A percentile compares a stretch with the other conserved stretches of the same genome.
Conservation (phyloP, 768 basidiomycete genomes). For the Pisolithus tinctorius region DNA sequence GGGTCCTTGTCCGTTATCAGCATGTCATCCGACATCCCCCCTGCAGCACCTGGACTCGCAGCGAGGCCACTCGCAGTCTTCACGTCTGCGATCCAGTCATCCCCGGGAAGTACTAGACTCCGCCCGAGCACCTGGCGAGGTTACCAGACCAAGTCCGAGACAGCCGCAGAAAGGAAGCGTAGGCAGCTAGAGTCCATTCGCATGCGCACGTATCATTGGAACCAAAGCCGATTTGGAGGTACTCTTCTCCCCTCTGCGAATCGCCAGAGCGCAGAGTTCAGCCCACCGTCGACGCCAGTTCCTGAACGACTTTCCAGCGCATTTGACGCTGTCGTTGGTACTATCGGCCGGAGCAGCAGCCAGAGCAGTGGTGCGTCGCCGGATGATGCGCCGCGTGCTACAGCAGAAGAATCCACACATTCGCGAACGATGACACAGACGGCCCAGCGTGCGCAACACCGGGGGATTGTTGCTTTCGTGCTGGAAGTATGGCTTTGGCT, state of each 20-base stretch:
- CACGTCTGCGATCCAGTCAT: slow-evolving; percentile 1
- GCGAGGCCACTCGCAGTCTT: background rate
- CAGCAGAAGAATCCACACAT: background rate
- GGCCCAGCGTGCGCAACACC: slow-evolving; percentile 19
- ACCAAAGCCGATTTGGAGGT: slow-evolving; percentile 46
- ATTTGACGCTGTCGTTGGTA: slow-evolving; percentile 42
- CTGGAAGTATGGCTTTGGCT: slow-evolving; percentile 81
- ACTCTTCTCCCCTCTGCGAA: slow-evolving; percentile 20
- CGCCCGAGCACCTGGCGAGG: slow-evolving; percentile 11
- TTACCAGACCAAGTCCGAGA: background rate
- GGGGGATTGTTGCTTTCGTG: slow-evolving; percentile 38
- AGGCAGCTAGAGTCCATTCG: slow-evolving; percentile 47
- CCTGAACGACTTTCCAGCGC: slow-evolving; percentile 36
- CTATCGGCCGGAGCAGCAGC: slow-evolving; percentile 23
- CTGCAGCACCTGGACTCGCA: background rate
- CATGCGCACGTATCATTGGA: slow-evolving; percentile 54
- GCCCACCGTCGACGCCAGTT: slow-evolving; percentile 27
- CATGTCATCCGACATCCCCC: background rate
- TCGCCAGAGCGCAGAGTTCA: slow-evolving; percentile 9
- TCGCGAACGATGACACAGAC: slow-evolving; percentile 3
- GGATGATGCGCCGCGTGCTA: slow-evolving; percentile 1
- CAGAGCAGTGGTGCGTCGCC: slow-evolving; percentile 4
- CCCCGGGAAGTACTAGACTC: slow-evolving; percentile 4
- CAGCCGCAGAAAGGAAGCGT: slow-evolving; percentile 21
- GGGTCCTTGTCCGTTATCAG: slow-evolving; percentile 3